These are phyloP conservation scores for Daldinia caldariorum DNA, from an alignment of 495 filamentous ascomycete species.

Conservation along the genomic window DNA sequence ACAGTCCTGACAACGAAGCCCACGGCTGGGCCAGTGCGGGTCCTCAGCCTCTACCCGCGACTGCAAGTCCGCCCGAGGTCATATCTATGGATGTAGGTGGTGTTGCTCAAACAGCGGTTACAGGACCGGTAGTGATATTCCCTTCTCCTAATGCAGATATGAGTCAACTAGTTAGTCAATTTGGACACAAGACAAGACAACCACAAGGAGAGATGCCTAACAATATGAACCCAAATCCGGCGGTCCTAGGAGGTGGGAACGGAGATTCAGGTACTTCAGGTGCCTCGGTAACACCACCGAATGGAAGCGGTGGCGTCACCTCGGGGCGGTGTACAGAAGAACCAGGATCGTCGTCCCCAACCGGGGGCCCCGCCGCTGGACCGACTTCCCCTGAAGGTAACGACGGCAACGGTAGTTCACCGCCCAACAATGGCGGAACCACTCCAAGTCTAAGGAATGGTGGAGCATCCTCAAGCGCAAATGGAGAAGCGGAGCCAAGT, in stretches of 20 bases:
- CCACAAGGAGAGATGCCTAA: conserved; percentile 38
- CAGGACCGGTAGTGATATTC: conserved; percentile 30
- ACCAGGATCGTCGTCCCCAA: conserved; percentile 12
- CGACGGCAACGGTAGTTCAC: not conserved
- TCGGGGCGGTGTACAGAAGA: conserved; percentile 11
- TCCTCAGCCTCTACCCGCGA: conserved; percentile 40
- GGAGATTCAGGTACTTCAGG: conserved; percentile 10
- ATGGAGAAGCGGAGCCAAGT: conserved; percentile 10
- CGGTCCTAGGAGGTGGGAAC: conserved; percentile 6
- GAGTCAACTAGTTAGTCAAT: conserved; percentile 29
- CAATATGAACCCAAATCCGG: conserved; percentile 19
- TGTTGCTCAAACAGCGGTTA: conserved; percentile 40
- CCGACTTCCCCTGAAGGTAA: conserved; percentile 6
- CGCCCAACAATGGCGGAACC: conserved; percentile 14
- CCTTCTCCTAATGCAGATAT: conserved; percentile 35
- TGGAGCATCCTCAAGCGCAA: conserved; percentile 19
- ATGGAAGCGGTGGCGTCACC: conserved; percentile 2
- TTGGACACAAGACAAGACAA: conserved; percentile 31
- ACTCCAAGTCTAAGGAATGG: not conserved
- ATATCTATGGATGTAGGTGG: conserved; percentile 37
- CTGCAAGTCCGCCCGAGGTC: conserved; percentile 35
- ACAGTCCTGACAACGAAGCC: conserved; percentile 50
- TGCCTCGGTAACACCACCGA: conserved; percentile 2
- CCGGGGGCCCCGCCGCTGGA: conserved; percentile 1
- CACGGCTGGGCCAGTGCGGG: conserved; percentile 47